These are phyloP conservation scores for Ajuga chamaepitys DNA, from an alignment of 257 asterid species.

Conservation along the genomic window DNA sequence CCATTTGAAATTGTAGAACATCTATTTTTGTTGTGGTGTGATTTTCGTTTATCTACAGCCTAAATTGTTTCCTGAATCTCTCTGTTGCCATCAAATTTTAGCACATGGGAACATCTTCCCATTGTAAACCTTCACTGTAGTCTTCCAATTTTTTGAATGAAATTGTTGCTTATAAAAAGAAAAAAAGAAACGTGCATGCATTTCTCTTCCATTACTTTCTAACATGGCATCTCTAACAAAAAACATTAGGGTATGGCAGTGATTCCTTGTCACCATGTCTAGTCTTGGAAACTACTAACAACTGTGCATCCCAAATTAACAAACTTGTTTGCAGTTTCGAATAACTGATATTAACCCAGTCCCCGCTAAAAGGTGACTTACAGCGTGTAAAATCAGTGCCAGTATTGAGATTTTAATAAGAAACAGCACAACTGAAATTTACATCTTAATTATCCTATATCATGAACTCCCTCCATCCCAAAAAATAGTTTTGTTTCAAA, in stretches of 20 bases:
- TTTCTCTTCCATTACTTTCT: not conserved
- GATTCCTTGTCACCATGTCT: not conserved
- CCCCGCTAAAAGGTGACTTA: not conserved
- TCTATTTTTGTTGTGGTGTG: not conserved
- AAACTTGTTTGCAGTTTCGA: not conserved
- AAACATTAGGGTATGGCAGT: not conserved
- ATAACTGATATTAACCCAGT: not conserved
- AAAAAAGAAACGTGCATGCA: no score
- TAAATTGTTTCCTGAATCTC: not conserved
- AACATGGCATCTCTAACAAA: not conserved
- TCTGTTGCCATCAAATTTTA: not conserved
- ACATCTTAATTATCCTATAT: not conserved
- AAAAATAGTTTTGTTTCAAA: no score
- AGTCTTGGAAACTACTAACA: not conserved
- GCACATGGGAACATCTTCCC: no score
- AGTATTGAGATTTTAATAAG: not conserved
- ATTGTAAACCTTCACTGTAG: no score
- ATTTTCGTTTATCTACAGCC: conserved; percentile 2
- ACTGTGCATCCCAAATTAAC: not conserved
- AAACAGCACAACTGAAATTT: not conserved
- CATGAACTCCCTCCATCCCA: no score
- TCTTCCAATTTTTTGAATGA: no score
- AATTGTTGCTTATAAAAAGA: no score
- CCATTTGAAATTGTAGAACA: conserved; percentile 6
- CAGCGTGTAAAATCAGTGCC: not conserved